phyloP scores from a whole-genome alignment of 352 stramenopile species.

The Phytophthora megakarya region DNA sequence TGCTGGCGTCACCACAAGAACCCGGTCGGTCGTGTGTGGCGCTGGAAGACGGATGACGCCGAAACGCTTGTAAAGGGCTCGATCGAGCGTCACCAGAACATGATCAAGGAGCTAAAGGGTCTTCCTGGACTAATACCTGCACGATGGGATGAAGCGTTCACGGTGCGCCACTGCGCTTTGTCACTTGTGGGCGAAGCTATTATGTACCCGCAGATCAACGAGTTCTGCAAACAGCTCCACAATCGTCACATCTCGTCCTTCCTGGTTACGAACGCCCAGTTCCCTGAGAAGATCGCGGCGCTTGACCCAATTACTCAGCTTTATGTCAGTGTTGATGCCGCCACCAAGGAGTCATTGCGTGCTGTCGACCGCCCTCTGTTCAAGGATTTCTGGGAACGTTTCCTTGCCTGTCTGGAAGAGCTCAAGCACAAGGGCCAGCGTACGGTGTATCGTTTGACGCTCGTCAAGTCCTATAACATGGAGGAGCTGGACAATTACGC shows the following conservation, averaged over 20 bases:
- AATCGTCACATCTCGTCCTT: conserved; percentile 96
- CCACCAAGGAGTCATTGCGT: conserved; percentile 96
- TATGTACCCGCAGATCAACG: conserved; percentile 99
- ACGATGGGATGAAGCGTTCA: conserved; percentile 96
- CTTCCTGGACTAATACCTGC: conserved; percentile 94
- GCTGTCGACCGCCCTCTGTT: conserved; percentile 97
- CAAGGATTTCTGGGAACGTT: conserved; percentile 97
- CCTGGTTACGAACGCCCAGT: conserved; percentile 99
- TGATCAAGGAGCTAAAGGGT: conserved; percentile 96
- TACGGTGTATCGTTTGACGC: conserved; percentile 96
- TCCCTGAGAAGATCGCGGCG: conserved; percentile 95
- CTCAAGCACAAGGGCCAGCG: conserved; percentile 96
- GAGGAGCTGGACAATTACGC: conserved; percentile 95
- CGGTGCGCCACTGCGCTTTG: conserved; percentile 96
- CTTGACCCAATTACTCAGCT: conserved; percentile 98
- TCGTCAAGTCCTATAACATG: conserved; percentile 99
- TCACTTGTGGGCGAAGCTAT: conserved; percentile 98
- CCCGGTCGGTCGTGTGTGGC: conserved; percentile 97
- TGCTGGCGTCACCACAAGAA: conserved; percentile 99
- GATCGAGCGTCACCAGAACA: conserved; percentile 89
- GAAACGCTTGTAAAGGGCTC: conserved; percentile 94
- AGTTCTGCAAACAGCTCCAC: conserved; percentile 96
- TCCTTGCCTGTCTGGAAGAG: conserved; percentile 90
- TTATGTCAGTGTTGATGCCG: conserved; percentile 98
- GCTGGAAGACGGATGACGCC: conserved; percentile 98